Evolutionary conservation across 768 basidiomycete genomes (phyloP).

Genomic region (Vararia minispora): DNA sequence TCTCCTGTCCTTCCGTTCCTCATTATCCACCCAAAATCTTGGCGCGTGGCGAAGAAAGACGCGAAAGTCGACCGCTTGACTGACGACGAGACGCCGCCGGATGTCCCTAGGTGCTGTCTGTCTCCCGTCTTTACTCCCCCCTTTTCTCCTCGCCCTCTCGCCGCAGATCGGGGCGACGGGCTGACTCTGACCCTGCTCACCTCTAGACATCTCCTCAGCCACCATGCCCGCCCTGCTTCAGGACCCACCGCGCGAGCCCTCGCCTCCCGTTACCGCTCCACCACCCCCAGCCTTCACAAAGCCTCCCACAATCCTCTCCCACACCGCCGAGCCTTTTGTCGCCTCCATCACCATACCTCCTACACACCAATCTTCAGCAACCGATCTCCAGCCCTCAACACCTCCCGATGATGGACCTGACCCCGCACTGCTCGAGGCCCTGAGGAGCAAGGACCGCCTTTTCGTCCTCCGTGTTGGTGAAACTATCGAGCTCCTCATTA

Average conservation of each 20-base stretch:
- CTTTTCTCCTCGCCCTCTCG: not conserved
- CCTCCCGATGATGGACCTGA: constrained; percentile 4
- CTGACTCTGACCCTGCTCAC: no score
- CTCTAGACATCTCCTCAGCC: no score
- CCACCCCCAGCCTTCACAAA: no score
- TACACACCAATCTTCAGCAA: constrained; percentile 12
- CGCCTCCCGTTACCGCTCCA: no score
- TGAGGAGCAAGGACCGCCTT: constrained; percentile 78
- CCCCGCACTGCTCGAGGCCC: constrained; percentile 73
- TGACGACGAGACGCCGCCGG: no score
- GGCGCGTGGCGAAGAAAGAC: not conserved
- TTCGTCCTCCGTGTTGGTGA: constrained; percentile 87
- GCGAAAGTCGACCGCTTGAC: no score
- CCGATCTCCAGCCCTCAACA: constrained; percentile 9
- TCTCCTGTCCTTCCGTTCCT: no score
- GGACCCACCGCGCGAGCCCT: no score
- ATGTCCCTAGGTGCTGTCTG: not conserved
- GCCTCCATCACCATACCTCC: constrained; percentile 8
- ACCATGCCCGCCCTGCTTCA: no score
- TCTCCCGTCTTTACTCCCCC: not conserved
- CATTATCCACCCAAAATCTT: no score
- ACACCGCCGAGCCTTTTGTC: constrained; percentile 6
- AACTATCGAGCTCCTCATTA: constrained; percentile 70
- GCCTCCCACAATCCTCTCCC: not conserved
- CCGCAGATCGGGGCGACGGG: no score